Percentiles rank a stretch among this genome's conserved stretches.
Conservation (phyloP, 371 early-diverging fungal species). For the Paraphysoderma sedebokerense region DNA sequence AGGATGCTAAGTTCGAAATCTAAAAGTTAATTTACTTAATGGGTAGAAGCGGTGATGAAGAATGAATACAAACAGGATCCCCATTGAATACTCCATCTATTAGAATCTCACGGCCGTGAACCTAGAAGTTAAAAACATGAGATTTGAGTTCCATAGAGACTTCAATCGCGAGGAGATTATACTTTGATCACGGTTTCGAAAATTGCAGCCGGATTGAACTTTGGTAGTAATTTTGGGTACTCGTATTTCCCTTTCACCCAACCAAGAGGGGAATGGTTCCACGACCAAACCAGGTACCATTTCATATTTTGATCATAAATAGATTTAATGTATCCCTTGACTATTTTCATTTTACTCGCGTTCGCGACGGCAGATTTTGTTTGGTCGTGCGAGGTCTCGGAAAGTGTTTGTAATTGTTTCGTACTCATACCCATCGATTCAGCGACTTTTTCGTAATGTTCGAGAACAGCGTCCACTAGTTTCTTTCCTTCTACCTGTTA, state of each 20-base stretch:
- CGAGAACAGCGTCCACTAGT: not conserved
- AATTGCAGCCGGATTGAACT: not conserved
- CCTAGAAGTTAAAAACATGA: no score
- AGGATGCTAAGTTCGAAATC: not conserved
- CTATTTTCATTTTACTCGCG: not conserved
- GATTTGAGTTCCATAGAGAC: no score
- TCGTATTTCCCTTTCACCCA: not conserved
- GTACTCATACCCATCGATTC: not conserved
- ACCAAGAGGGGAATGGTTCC: not conserved
- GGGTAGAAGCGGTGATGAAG: not conserved
- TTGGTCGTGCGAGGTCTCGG: not conserved
- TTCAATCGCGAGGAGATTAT: no score
- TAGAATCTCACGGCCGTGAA: not conserved
- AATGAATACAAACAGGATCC: not conserved
- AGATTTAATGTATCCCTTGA: not conserved
- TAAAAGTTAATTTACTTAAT: not conserved
- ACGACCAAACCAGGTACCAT: not conserved
- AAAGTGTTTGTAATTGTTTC: not conserved
- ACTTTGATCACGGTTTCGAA: not conserved
- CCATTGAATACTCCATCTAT: not conserved
- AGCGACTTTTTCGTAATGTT: not conserved
- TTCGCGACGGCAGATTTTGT: not conserved
- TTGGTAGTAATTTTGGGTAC: not conserved
- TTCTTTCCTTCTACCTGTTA: not conserved
- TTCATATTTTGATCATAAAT: not conserved